Evolutionary conservation across 2,329 filamentous ascomycete species (phyloP).

Genomic region (Penicillium sclerotigenum): DNA sequence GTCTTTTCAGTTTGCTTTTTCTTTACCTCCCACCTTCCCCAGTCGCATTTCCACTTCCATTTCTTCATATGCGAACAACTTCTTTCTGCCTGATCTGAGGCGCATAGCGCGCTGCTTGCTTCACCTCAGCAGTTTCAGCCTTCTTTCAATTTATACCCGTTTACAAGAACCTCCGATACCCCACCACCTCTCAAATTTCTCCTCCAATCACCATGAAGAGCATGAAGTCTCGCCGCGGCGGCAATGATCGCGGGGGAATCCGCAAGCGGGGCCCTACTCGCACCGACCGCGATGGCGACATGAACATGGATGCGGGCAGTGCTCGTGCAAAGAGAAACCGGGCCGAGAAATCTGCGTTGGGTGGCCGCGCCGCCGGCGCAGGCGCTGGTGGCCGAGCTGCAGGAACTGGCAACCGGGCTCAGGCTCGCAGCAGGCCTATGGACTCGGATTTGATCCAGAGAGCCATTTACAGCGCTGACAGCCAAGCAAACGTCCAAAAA

Average conservation of each 20-base stretch:
- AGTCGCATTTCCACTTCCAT: neutral
- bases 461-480: constrained; percentile 32
- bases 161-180: neutral
- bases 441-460: constrained; percentile 39
- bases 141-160: neutral
- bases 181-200: neutral
- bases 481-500: constrained; percentile 42
- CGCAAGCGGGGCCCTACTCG: constrained; percentile 48
- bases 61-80: constrained; percentile 23
- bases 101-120: constrained; percentile 27
- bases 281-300: constrained; percentile 60
- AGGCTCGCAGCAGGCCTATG: constrained; percentile 31
- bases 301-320: constrained; percentile 54
- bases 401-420: constrained; percentile 19
- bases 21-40: neutral
- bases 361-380: constrained; percentile 1
- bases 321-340: constrained; percentile 36
- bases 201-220: constrained; percentile 28
- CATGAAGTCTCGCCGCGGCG: constrained; percentile 31
- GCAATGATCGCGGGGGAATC: constrained; percentile 49
- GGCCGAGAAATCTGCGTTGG: constrained; percentile 1
- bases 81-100: constrained; percentile 21
- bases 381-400: constrained; percentile 29
- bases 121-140: neutral
- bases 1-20: neutral